phyloP scores from a whole-genome alignment of 495 filamentous ascomycete species.

The Jackrogersella multiformis region DNA sequence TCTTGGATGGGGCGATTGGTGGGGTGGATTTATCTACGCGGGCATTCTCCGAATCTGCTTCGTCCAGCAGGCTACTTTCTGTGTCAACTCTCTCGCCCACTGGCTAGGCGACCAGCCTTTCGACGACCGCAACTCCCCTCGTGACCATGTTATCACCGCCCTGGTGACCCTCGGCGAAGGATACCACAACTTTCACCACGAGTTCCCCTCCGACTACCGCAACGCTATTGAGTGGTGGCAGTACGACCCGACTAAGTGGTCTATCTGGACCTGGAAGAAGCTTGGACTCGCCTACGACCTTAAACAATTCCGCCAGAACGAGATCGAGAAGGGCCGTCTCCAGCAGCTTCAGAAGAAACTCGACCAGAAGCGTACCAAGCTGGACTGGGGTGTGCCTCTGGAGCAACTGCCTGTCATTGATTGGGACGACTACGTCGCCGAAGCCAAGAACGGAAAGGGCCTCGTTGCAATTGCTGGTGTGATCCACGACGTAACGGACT shows the following conservation, averaged over 20 bases:
- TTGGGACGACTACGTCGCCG: slow-evolving; percentile 93
- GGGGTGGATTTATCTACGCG: slow-evolving; percentile 91
- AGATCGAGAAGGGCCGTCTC: slow-evolving; percentile 98
- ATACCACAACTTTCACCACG: slow-evolving; percentile 99
- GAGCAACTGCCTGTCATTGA: slow-evolving; percentile 94
- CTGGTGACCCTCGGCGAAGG: slow-evolving; percentile 96
- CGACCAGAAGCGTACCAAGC: slow-evolving; percentile 88
- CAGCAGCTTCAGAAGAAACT: slow-evolving; percentile 99
- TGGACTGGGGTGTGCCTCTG: slow-evolving; percentile 96
- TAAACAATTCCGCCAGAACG: slow-evolving; percentile 97
- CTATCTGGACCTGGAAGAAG: slow-evolving; percentile 93
- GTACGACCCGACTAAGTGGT: slow-evolving; percentile 99
- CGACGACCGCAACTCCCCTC: slow-evolving; percentile 97
- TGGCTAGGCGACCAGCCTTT: slow-evolving; percentile 99
- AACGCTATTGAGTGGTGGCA: slow-evolving; percentile 98
- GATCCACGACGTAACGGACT: slow-evolving; percentile 92
- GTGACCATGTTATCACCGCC: slow-evolving; percentile 95
- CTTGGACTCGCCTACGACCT: slow-evolving; percentile 93
- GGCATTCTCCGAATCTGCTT: slow-evolving; percentile 96
- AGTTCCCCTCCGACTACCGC: slow-evolving; percentile 98
- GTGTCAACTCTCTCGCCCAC: slow-evolving; percentile 98
- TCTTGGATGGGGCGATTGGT: slow-evolving; percentile 88
- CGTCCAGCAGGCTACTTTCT: slow-evolving; percentile 99
- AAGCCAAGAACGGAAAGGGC: slow-evolving; percentile 86
- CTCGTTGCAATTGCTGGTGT: slow-evolving; percentile 92